Base-by-base conservation (phyloP, 2,329 filamentous ascomycete species). In the Penicillium sp. region DNA sequence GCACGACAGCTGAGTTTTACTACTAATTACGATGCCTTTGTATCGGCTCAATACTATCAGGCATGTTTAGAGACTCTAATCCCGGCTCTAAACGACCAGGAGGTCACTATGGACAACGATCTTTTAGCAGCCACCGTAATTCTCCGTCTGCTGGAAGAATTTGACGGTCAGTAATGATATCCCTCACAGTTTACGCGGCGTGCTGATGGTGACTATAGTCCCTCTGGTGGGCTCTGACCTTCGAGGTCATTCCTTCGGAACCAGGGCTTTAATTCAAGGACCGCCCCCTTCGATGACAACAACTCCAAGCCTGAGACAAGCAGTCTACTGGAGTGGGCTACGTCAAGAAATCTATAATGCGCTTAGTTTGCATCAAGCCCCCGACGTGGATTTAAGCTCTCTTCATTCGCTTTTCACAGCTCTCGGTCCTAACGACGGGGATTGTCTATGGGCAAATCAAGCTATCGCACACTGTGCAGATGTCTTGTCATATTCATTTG, bases 21-120 rank as follows among this genome's bases (percentile, higher is more conserved):
- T 10, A 70, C 71, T 1, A 65, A 70, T 14, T 78, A 78, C 53
- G 76, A 79, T 57, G 70, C 78, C 6, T 77, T 75, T 52, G 73
- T 79, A 11, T 77, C 78, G 6, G 78, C 79, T 62, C 74, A 75
- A 4, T 79, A 80, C 58, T 78, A 79, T 49, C 74, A 78, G 59
- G 70, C 71, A 4, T 79, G 78, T 56, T 75, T 80, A 30, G 68
- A 76, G 28, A 78, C 75, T 2, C 57, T 79, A 19, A 79, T 79
- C 3, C 77, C 78, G 2, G 73, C 75, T 1, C 62, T 80, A 2
- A 74, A 77, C 59, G 71, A 80, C 28, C 73, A 73, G 26, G 67
- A 73, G n/a, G 71, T 77, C 16, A 75, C 75, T 25, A 73, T 73
- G 54, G 77, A 79, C 49, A 77, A 79, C 57, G 73, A 76, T 30